phyloP scores from a whole-genome alignment of 176 grass and related monocot species.

The Oryza meyeriana region DNA sequence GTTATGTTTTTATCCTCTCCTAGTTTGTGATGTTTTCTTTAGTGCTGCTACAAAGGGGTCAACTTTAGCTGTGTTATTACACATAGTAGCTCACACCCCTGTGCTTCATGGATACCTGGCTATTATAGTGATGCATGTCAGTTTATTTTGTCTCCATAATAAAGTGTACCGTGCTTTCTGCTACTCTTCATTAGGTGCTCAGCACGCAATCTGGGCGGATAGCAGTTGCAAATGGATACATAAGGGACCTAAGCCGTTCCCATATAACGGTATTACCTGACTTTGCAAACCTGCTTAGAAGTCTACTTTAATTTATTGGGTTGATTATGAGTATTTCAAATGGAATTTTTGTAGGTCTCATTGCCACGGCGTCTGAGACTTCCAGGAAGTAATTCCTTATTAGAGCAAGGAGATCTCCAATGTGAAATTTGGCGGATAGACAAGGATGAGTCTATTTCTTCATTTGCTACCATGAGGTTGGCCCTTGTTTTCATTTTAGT shows the following conservation, averaged over 20 bases:
- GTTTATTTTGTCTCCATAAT: slow-evolving; percentile 2
- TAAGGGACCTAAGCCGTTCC: slow-evolving; percentile 68
- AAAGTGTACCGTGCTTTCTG: not conserved
- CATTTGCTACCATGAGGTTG: slow-evolving; percentile 88
- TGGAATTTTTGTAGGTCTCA: slow-evolving; percentile 62
- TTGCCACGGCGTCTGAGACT: slow-evolving; percentile 70
- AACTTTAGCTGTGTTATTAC: not conserved
- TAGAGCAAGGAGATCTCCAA: slow-evolving; percentile 47
- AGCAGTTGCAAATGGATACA: slow-evolving; percentile 79
- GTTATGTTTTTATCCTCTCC: not conserved
- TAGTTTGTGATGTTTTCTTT: not conserved
- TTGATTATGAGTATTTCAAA: slow-evolving; percentile 32
- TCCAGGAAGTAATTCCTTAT: slow-evolving; percentile 60
- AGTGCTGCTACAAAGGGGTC: not conserved
- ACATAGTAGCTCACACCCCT: not conserved
- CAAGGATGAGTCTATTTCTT: slow-evolving; percentile 87
- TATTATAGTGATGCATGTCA: not conserved
- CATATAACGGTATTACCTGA: slow-evolving; percentile 63
- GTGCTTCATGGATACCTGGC: not conserved
- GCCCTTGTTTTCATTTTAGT: slow-evolving; percentile 24
- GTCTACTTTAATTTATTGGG: slow-evolving; percentile 17
- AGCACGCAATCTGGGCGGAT: slow-evolving; percentile 74
- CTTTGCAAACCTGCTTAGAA: slow-evolving; percentile 12
- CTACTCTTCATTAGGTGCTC: slow-evolving; percentile 58
- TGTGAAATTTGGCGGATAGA: slow-evolving; percentile 78